These are phyloP conservation scores for Drosera spatulata DNA, from an alignment of 179 eudicot genomes.

Conservation along the genomic window DNA sequence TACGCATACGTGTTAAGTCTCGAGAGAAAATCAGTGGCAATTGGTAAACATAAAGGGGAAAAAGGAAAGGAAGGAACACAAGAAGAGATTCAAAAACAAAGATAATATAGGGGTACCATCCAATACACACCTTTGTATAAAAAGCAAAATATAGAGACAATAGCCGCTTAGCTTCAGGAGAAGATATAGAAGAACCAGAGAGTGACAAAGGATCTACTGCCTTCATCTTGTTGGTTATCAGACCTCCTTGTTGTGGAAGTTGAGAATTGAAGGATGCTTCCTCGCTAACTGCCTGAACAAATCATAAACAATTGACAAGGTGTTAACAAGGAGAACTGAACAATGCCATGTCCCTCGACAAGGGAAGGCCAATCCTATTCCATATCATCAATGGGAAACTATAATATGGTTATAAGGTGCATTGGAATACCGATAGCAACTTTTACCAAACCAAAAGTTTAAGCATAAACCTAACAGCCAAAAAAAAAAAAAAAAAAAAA, in stretches of 20 bases:
- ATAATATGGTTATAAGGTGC: too few species aligned
- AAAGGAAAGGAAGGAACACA: not conserved
- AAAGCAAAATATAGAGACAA: constrained; percentile 86
- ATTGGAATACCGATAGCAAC: too few species aligned
- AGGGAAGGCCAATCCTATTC: too few species aligned
- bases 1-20: constrained; percentile 1
- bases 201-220: constrained; percentile 27
- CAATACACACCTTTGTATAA: constrained; percentile 63
- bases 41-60: too few species aligned
- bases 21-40: not conserved
- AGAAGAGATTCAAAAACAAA: too few species aligned
- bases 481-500: too few species aligned
- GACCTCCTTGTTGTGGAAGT: constrained; percentile 39
- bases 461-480: too few species aligned
- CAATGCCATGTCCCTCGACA: too few species aligned
- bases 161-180: constrained; percentile 69
- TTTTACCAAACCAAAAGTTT: too few species aligned
- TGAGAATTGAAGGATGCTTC: constrained; percentile 69
- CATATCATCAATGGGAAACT: too few species aligned
- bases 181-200: constrained; percentile 37
- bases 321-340: not conserved
- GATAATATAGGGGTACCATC: too few species aligned
- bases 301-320: constrained; percentile 2
- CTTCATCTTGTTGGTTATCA: constrained; percentile 31
- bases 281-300: constrained; percentile 44